Evolutionary conservation across 352 stramenopile species (phyloP).

Genomic region (Globisporangium yorkense): DNA sequence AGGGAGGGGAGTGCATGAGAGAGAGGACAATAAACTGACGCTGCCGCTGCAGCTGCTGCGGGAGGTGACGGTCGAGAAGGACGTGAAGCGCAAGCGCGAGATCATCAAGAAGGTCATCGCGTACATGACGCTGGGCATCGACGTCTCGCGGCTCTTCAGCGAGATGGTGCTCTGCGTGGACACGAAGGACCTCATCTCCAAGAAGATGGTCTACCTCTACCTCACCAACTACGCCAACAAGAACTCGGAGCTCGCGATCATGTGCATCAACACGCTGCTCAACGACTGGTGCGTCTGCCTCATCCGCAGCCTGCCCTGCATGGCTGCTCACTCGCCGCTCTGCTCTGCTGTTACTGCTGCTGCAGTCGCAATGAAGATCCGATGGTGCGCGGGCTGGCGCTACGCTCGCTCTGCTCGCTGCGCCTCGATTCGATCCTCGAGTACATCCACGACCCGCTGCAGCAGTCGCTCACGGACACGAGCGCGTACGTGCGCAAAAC

Average conservation of each 20-base stretch:
- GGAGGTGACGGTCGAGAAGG: slow-evolving; percentile 95
- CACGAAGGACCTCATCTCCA: slow-evolving; percentile 98
- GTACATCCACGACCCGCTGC: slow-evolving; percentile 94
- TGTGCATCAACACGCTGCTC: slow-evolving; percentile 99
- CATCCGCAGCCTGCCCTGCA: not conserved
- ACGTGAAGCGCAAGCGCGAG: slow-evolving; percentile 97
- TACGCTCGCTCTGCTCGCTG: slow-evolving; percentile 96
- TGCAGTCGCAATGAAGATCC: slow-evolving; percentile 94
- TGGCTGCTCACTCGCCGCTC: not conserved
- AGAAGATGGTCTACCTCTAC: slow-evolving; percentile 99
- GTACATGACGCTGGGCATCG: slow-evolving; percentile 99
- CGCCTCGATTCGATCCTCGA: slow-evolving; percentile 97
- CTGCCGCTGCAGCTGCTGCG: slow-evolving; percentile 43
- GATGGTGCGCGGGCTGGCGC: slow-evolving; percentile 96
- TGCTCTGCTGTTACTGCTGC: not conserved
- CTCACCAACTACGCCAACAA: slow-evolving; percentile 98
- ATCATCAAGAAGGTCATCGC: slow-evolving; percentile 99
- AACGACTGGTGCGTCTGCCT: slow-evolving; percentile 90
- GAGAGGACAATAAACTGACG: not conserved
- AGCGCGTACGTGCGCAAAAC: slow-evolving; percentile 99
- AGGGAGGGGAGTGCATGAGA: too few species aligned
- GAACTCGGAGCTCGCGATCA: slow-evolving; percentile 98
- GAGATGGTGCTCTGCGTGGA: slow-evolving; percentile 98
- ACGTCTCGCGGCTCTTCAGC: slow-evolving; percentile 98
- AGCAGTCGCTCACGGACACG: slow-evolving; percentile 91